Conservation (phyloP, 2,329 filamentous ascomycete genomes). For the Neurospora sp. region DNA sequence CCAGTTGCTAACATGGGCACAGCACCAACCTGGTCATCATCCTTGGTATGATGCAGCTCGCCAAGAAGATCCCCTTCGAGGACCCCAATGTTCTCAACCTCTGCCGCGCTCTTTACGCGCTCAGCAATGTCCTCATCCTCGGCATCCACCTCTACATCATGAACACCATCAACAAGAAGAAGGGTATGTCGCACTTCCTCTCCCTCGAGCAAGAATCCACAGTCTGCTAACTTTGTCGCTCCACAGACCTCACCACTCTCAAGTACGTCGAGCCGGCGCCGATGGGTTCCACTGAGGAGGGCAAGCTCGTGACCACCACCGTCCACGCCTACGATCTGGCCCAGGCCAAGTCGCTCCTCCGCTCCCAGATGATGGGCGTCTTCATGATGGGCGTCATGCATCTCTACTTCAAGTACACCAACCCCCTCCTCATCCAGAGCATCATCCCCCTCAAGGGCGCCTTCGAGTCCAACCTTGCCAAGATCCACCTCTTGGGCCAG, state of each 20-base stretch:
- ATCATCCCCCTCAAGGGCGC: constrained; percentile 96
- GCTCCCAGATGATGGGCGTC: constrained; percentile 87
- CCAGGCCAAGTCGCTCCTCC: constrained; percentile 78
- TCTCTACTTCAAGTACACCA: constrained; percentile 98
- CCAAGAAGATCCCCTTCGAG: constrained; percentile 91
- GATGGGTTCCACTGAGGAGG: constrained; percentile 88
- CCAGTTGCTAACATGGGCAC: constrained; percentile 11
- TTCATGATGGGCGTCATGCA: constrained; percentile 99
- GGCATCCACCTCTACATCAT: constrained; percentile 79
- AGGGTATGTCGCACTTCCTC: constrained; percentile 51
- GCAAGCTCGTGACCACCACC: constrained; percentile 93
- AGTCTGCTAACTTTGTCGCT: not conserved
- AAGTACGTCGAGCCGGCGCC: constrained; percentile 97
- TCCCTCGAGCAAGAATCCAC: not conserved
- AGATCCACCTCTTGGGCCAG: constrained; percentile 86
- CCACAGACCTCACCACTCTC: constrained; percentile 81
- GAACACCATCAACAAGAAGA: constrained; percentile 85
- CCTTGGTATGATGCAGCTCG: constrained; percentile 95
- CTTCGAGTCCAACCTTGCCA: constrained; percentile 89
- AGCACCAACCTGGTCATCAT: constrained; percentile 93
- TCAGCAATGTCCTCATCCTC: constrained; percentile 71
- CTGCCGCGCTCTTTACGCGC: constrained; percentile 44
- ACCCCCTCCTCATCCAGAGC: constrained; percentile 95
- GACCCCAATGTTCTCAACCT: constrained; percentile 55
- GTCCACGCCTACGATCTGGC: constrained; percentile 86